A percentile compares a stretch with the other conserved stretches of the same genome.
phyloP scores from a whole-genome alignment of 345 rosid genomes.

The Lepidium sativum region DNA sequence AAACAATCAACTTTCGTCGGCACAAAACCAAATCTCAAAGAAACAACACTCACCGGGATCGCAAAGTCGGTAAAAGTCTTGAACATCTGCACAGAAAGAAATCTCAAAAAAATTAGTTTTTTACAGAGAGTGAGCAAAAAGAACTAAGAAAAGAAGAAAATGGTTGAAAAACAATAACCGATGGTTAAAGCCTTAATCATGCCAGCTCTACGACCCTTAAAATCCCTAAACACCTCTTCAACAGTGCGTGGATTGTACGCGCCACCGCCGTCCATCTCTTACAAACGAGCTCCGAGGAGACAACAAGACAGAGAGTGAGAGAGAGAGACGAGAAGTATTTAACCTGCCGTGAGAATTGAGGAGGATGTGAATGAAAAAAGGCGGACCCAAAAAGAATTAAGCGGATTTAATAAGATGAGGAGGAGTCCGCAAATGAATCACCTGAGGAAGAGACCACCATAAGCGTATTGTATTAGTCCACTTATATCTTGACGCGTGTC shows the following conservation, averaged over 20 bases:
- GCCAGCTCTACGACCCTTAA: conserved; percentile 64
- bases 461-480: neutral
- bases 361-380: neutral
- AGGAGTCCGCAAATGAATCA: conserved; percentile 29
- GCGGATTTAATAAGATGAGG: conserved; percentile 35
- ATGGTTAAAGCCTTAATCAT: conserved; percentile 65
- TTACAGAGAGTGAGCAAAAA: neutral
- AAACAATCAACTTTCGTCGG: neutral
- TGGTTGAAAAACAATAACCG: conserved; percentile 24
- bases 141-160: neutral
- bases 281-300: conserved; percentile 7
- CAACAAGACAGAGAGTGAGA: conserved; percentile 19
- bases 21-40: conserved; percentile 1
- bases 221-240: conserved; percentile 63
- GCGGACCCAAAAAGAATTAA: conserved; percentile 32
- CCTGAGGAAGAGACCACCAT: conserved; percentile 7
- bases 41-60: conserved; percentile 53
- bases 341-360: conserved; percentile 18
- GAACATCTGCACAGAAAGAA: conserved; percentile 42
- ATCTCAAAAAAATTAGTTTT: neutral
- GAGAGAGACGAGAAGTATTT: conserved; percentile 27
- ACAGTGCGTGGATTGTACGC: conserved; percentile 65
- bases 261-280: conserved; percentile 46
- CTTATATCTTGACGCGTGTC: conserved; percentile 6
- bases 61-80: conserved; percentile 63